Conservation (phyloP, 2,329 filamentous ascomycete species). For the Colletotrichum simmondsii region DNA sequence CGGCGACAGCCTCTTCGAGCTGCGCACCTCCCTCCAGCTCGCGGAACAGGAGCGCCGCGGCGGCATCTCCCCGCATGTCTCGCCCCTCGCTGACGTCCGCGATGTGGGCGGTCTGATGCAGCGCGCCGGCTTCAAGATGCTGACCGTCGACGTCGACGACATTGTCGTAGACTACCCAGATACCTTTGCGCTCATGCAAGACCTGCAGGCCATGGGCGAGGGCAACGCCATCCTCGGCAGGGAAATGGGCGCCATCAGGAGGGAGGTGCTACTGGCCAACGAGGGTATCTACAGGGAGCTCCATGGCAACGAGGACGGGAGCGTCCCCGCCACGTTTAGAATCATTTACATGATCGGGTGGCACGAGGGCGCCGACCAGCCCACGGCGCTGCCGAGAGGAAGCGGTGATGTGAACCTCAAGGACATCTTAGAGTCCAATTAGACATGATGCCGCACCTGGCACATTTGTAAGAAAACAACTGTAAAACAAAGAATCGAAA, state of each 20-base stretch:
- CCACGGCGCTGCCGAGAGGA: slow-evolving; percentile 82
- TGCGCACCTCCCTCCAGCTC: slow-evolving; percentile 91
- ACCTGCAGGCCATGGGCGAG: slow-evolving; percentile 97
- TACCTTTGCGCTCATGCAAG: slow-evolving; percentile 89
- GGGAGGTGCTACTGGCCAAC: slow-evolving; percentile 87
- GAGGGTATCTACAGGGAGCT: slow-evolving; percentile 90
- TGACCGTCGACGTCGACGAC: slow-evolving; percentile 97
- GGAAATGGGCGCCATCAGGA: slow-evolving; percentile 79
- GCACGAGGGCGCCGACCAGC: slow-evolving; percentile 85
- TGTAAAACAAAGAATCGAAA: slow-evolving; percentile 11
- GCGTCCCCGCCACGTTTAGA: slow-evolving; percentile 89
- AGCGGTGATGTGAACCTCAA: slow-evolving; percentile 90
- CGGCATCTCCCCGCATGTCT: slow-evolving; percentile 92
- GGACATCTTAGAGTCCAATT: slow-evolving; percentile 73
- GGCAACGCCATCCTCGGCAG: slow-evolving; percentile 88
- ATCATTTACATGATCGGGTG: slow-evolving; percentile 99
- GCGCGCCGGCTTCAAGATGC: slow-evolving; percentile 90
- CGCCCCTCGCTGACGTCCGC: slow-evolving; percentile 89
- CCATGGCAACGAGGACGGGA: slow-evolving; percentile 83
- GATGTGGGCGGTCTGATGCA: slow-evolving; percentile 91
- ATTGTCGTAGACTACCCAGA: slow-evolving; percentile 95
- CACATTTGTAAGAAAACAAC: not conserved
- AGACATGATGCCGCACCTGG: slow-evolving; percentile 10
- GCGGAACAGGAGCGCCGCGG: slow-evolving; percentile 91
- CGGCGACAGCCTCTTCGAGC: slow-evolving; percentile 92